A percentile compares a stretch with the other conserved stretches of the same genome.
Evolutionary conservation across 163 green algal species (phyloP).

Genomic region (Volvox carteri): DNA sequence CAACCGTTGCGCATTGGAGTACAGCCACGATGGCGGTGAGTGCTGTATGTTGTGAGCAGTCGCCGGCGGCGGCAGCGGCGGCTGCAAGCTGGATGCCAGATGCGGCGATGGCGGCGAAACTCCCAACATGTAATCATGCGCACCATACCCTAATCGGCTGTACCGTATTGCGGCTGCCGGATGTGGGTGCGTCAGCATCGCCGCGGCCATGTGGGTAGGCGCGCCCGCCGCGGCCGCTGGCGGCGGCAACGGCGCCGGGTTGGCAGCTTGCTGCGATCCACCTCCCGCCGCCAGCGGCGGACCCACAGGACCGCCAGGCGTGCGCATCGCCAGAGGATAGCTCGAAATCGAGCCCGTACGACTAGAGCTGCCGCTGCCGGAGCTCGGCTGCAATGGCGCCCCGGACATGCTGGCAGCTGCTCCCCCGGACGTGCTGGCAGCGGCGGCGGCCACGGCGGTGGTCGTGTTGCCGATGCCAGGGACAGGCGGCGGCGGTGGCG

Average conservation of each 20-base stretch:
- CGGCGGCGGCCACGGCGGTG: background rate
- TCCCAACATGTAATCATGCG: background rate
- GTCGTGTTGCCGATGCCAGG: background rate
- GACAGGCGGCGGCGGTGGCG: background rate
- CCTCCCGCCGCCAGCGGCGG: background rate
- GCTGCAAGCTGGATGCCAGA: conserved; percentile 1
- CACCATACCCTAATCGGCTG: background rate
- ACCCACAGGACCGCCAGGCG: background rate
- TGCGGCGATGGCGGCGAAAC: conserved; percentile 45
- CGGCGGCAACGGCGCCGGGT: background rate
- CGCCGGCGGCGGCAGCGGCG: conserved; percentile 44
- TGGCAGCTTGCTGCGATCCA: background rate
- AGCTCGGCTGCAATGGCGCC: background rate
- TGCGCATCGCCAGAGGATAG: background rate
- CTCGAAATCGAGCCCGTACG: background rate
- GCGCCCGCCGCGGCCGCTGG: background rate
- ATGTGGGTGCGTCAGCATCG: conserved; percentile 33
- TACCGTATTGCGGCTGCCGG: conserved; percentile 42
- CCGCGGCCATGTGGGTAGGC: background rate
- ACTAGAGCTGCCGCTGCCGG: background rate
- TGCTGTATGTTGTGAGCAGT: conserved; percentile 50
- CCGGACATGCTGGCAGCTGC: background rate
- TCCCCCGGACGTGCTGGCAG: background rate
- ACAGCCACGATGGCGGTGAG: conserved; percentile 48
- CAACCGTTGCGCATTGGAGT: background rate